Conservation (phyloP, 305 asterid genomes). For the Fraxinus greggii region DNA sequence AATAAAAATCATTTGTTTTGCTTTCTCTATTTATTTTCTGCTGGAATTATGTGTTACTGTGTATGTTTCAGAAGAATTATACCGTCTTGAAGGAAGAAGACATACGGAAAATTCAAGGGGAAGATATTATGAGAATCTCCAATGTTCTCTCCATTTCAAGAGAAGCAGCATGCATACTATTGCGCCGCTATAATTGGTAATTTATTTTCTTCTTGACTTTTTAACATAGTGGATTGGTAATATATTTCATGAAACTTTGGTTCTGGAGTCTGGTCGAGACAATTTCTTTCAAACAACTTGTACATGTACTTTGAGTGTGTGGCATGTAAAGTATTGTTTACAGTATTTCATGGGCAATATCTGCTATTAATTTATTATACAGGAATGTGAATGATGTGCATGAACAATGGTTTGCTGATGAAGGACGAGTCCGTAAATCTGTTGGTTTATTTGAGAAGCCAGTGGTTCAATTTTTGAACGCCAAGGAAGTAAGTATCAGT, state of each 20-base stretch:
- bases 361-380: constrained; percentile 24
- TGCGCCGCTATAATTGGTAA: constrained; percentile 83
- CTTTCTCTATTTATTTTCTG: constrained; percentile 7
- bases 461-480: constrained; percentile 34
- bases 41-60: constrained; percentile 4
- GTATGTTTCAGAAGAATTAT: constrained; percentile 61
- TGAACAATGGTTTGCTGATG: constrained; percentile 88
- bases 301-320: constrained; percentile 11
- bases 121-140: constrained; percentile 64
- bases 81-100: constrained; percentile 79
- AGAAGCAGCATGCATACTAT: constrained; percentile 70
- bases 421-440: constrained; percentile 73
- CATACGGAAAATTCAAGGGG: constrained; percentile 64
- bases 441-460: constrained; percentile 77
- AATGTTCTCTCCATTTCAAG: constrained; percentile 73
- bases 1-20: constrained; percentile 5
- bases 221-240: not conserved
- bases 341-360: constrained; percentile 9
- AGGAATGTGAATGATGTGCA: constrained; percentile 89
- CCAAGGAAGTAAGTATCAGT: constrained; percentile 53
- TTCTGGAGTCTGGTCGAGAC: not conserved
- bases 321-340: constrained; percentile 16
- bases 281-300: not conserved
- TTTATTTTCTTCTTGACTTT: constrained; percentile 13
- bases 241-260: not conserved